Percentiles rank a stretch among this genome's conserved stretches.
phyloP scores from a whole-genome alignment of 208 protist species.

The Trichomonas vaginalis region DNA sequence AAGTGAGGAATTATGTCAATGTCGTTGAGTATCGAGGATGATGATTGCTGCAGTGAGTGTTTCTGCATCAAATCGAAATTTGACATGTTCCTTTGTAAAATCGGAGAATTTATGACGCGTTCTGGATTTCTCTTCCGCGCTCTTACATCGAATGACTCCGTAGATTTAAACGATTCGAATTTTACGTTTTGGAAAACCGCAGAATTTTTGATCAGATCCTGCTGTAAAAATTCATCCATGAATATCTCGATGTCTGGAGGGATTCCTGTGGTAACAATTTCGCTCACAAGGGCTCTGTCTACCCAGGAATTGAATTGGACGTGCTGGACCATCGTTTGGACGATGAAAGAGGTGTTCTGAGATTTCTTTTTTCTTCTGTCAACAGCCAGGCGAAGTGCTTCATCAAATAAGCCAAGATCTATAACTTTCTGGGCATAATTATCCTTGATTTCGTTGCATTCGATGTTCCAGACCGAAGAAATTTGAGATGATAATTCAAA shows the following conservation, averaged over 20 bases:
- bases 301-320: background rate
- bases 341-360: background rate
- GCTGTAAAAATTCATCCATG: background rate
- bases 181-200: background rate
- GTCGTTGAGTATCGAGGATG: background rate
- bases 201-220: background rate
- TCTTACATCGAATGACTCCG: background rate
- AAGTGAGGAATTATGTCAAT: background rate
- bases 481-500: background rate
- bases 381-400: background rate
- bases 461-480: background rate
- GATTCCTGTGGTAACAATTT: background rate
- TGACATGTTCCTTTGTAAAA: background rate
- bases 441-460: background rate
- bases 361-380: background rate
- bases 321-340: background rate
- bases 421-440: background rate
- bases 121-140: background rate
- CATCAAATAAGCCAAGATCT: background rate
- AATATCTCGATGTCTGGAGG: background rate
- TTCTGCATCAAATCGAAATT: background rate
- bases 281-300: background rate
- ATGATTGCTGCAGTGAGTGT: background rate
- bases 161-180: background rate
- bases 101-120: background rate